Conservation (phyloP, 257 asterid genomes). For the Ocimum tenuiflorum region DNA sequence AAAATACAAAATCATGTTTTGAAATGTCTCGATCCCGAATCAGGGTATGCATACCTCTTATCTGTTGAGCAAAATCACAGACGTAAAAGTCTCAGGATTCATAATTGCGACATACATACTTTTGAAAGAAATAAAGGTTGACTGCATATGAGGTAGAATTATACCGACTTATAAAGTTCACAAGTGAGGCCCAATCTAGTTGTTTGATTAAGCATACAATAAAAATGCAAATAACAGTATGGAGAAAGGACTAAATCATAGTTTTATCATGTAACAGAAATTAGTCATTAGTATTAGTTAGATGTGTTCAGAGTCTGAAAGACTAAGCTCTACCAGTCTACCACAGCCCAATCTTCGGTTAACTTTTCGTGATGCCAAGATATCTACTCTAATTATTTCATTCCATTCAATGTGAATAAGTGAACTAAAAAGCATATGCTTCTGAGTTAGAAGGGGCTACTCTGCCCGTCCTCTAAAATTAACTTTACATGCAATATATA, state of each 20-base stretch:
- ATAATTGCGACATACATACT: background rate
- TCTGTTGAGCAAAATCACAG: constrained; percentile 46
- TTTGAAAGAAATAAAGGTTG: constrained; percentile 2
- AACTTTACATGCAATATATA: background rate
- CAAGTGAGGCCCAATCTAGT: constrained; percentile 1
- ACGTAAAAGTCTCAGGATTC: constrained; percentile 9
- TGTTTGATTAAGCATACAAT: background rate
- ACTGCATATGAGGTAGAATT: background rate
- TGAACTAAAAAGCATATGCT: constrained; percentile 1
- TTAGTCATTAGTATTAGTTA: background rate
- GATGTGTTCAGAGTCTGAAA: background rate
- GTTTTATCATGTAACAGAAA: background rate
- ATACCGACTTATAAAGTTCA: background rate
- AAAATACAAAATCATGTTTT: constrained; percentile 93
- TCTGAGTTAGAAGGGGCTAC: background rate
- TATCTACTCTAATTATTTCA: background rate
- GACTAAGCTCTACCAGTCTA: constrained; percentile 4
- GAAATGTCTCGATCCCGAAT: constrained; percentile 89
- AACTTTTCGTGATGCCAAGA: background rate
- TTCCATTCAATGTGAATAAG: background rate
- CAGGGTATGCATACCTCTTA: constrained; percentile 97
- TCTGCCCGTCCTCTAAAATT: background rate
- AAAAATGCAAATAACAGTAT: background rate
- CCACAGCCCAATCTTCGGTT: background rate
- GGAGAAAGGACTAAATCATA: background rate